These are phyloP conservation scores for Colletotrichum neosansevieriae DNA, from an alignment of 2,329 filamentous ascomycete species.

Conservation along the genomic window DNA sequence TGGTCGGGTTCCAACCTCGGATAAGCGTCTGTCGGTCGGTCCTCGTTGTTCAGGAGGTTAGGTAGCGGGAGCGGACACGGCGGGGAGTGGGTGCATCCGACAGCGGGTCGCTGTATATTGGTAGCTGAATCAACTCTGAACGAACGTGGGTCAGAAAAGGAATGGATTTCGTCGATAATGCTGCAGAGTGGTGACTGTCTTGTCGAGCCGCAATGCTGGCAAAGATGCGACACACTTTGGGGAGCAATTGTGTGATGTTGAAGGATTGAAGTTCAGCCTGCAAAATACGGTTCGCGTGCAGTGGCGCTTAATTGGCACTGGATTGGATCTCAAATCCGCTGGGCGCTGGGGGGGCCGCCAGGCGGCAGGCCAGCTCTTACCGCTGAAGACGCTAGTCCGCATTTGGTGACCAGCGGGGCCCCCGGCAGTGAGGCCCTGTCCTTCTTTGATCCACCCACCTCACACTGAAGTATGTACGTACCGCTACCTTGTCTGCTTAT, in stretches of 20 bases:
- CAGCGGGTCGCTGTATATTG: conserved; percentile 31
- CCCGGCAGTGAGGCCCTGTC: conserved; percentile 28
- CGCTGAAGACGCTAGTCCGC: conserved; percentile 30
- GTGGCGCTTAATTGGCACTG: conserved; percentile 37
- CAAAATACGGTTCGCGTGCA: conserved; percentile 41
- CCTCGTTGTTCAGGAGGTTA: conserved; percentile 34
- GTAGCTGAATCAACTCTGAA: conserved; percentile 18
- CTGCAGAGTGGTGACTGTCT: conserved; percentile 4
- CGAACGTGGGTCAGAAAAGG: conserved; percentile 12
- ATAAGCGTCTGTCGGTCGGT: conserved; percentile 31
- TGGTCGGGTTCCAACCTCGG: conserved; percentile 39
- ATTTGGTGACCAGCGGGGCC: conserved; percentile 23
- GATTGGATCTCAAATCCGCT: conserved; percentile 33
- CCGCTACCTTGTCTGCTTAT: background rate
- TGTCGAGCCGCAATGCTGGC: conserved; percentile 18
- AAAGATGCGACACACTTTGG: conserved; percentile 35
- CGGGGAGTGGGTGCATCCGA: conserved; percentile 40
- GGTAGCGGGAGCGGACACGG: conserved; percentile 37
- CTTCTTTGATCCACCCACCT: too few relatives aligned
- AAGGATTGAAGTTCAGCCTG: conserved; percentile 41
- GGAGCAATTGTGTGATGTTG: conserved; percentile 40
- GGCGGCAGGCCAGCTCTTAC: conserved; percentile 29
- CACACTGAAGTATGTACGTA: too few relatives aligned
- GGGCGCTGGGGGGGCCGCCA: conserved; percentile 19
- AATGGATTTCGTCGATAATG: background rate